phyloP scores from a whole-genome alignment of 768 basidiomycete genomes.

The Mrakia gelida region DNA sequence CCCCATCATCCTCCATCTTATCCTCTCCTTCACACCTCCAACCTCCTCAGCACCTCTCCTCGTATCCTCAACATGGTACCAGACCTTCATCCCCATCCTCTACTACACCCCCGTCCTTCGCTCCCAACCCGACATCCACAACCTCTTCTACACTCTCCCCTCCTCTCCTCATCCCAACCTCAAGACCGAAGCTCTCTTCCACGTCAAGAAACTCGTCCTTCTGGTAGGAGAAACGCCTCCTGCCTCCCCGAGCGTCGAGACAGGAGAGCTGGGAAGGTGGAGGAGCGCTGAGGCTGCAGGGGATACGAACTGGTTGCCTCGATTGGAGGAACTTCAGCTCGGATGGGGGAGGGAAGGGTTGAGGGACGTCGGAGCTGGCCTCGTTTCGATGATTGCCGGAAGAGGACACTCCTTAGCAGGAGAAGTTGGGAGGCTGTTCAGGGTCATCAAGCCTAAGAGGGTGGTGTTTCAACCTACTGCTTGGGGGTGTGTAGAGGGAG shows the following conservation, averaged over 20 bases:
- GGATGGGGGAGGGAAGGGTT: neutral
- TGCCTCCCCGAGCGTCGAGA: neutral
- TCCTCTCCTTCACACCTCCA: slow-evolving; percentile 15
- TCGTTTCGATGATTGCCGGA: neutral
- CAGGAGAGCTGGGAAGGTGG: neutral
- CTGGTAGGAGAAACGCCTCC: neutral
- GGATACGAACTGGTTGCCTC: neutral
- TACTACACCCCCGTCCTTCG: neutral
- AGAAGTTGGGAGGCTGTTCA: neutral
- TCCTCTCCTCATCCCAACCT: neutral
- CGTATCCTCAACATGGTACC: neutral
- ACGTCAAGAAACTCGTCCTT: slow-evolving; percentile 1
- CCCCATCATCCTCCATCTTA: neutral
- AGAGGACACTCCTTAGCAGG: neutral
- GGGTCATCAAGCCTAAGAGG: neutral
- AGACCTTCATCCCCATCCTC: slow-evolving; percentile 11
- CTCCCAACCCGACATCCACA: slow-evolving; percentile 8
- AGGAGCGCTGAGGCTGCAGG: neutral
- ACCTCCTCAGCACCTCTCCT: neutral
- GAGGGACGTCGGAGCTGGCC: neutral
- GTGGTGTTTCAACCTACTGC: neutral
- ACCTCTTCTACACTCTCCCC: neutral
- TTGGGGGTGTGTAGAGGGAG: neutral
- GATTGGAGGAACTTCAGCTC: neutral
- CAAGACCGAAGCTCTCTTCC: neutral